phyloP scores from a whole-genome alignment of 164 flowering plant species.

The Stephania japonica region DNA sequence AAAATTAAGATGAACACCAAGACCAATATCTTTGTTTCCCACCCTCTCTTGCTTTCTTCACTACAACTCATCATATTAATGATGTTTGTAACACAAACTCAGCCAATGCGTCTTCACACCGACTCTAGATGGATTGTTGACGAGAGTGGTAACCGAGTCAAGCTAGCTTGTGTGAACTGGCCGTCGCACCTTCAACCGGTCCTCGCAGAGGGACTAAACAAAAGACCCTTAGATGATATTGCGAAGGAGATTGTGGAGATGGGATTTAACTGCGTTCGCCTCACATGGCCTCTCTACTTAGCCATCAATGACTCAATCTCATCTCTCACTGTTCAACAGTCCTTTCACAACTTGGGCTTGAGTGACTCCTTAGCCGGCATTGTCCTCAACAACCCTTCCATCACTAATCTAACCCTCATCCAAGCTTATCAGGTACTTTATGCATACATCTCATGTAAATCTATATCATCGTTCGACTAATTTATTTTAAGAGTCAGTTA shows the following conservation, averaged over 20 bases:
- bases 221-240: conserved; percentile 59
- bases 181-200: conserved; percentile 54
- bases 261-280: conserved; percentile 84
- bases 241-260: conserved; percentile 36
- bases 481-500: too few species aligned
- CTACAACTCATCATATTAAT: too few species aligned
- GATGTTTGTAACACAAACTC: conserved; percentile 7
- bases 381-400: conserved; percentile 56
- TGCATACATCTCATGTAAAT: neutral
- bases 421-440: conserved; percentile 59
- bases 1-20: too few species aligned
- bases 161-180: conserved; percentile 85
- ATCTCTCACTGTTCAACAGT: conserved; percentile 56
- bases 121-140: conserved; percentile 75
- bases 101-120: conserved; percentile 44
- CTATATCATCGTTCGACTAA: too few species aligned
- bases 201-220: conserved; percentile 87
- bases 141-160: conserved; percentile 49
- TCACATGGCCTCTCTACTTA: conserved; percentile 75
- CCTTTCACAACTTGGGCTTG: conserved; percentile 58
- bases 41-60: neutral
- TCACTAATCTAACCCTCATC: conserved; percentile 58
- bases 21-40: neutral
- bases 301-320: conserved; percentile 52
- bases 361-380: conserved; percentile 51